phyloP scores from a whole-genome alignment of 805 yeast genomes.

The Candida ascalaphidarum region DNA sequence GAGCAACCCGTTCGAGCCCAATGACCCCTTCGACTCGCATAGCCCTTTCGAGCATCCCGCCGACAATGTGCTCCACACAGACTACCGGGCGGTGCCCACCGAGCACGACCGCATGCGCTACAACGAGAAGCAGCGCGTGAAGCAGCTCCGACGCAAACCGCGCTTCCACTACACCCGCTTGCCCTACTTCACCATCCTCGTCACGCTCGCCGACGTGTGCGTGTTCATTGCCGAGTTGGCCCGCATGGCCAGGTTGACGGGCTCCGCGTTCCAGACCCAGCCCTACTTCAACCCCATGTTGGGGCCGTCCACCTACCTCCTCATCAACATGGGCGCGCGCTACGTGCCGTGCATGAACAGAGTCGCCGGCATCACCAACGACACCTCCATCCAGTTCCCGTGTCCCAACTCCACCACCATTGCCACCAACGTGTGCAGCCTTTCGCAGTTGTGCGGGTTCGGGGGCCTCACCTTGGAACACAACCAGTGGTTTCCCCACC shows the following conservation, averaged over 20 bases:
- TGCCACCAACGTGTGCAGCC: constrained; percentile 47
- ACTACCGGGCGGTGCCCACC: too few species aligned
- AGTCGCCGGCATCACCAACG: constrained; percentile 42
- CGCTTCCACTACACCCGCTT: constrained; percentile 27
- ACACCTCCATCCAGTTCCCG: constrained; percentile 41
- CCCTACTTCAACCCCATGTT: constrained; percentile 75
- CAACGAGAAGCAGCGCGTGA: constrained; percentile 1
- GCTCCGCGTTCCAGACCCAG: constrained; percentile 55
- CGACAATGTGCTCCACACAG: too few species aligned
- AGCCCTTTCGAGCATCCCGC: too few species aligned
- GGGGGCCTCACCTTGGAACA: constrained; percentile 32
- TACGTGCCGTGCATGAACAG: constrained; percentile 64
- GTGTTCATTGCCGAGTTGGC: constrained; percentile 59
- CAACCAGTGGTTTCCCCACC: constrained; percentile 39
- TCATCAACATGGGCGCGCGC: constrained; percentile 63
- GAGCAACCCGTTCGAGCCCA: not conserved
- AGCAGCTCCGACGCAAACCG: constrained; percentile 17
- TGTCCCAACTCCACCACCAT: constrained; percentile 59
- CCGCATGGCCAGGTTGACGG: constrained; percentile 50
- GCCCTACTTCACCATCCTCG: constrained; percentile 33
- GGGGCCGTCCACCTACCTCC: constrained; percentile 62
- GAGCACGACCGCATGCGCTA: not conserved
- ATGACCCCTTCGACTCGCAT: not conserved
- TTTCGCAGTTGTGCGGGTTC: constrained; percentile 55
- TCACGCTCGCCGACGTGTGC: constrained; percentile 37